Conservation (phyloP, 352 stramenopile genomes). For the Thalassiosira hispida region DNA sequence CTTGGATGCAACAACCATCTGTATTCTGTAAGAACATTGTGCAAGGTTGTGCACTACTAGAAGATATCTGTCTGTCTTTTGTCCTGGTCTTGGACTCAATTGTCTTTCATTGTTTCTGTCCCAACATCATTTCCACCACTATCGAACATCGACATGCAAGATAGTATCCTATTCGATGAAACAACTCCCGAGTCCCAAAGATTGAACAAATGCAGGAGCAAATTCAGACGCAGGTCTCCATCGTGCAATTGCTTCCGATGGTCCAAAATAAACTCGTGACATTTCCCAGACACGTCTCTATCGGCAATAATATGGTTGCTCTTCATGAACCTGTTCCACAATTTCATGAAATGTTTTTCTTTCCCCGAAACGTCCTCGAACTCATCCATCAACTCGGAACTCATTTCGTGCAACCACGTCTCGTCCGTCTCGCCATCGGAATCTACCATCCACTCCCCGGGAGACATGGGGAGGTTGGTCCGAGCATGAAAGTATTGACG, state of each 20-base stretch:
- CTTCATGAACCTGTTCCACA: slow-evolving; percentile 66
- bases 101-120: neutral
- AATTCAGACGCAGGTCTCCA: slow-evolving; percentile 38
- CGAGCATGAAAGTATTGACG: slow-evolving; percentile 54
- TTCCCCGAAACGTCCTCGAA: slow-evolving; percentile 62
- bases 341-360: slow-evolving; percentile 66
- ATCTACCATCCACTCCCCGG: slow-evolving; percentile 32
- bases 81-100: neutral
- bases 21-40: too few species aligned
- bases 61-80: too few species aligned
- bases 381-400: slow-evolving; percentile 53
- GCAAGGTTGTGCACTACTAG: too few species aligned
- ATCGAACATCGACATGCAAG: slow-evolving; percentile 34
- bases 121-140: neutral
- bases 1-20: too few species aligned
- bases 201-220: slow-evolving; percentile 64
- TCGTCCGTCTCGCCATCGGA: slow-evolving; percentile 46
- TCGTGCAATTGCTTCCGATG: slow-evolving; percentile 37
- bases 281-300: slow-evolving; percentile 45
- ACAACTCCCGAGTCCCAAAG: slow-evolving; percentile 63
- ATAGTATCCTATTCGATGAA: slow-evolving; percentile 26
- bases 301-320: slow-evolving; percentile 53
- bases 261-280: slow-evolving; percentile 46
- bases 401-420: slow-evolving; percentile 42
- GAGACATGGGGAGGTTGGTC: slow-evolving; percentile 48